A percentile compares a stretch with the other conserved stretches of the same genome.
Conservation (phyloP, 805 yeast genomes). For the Soucietia sequanensis region DNA sequence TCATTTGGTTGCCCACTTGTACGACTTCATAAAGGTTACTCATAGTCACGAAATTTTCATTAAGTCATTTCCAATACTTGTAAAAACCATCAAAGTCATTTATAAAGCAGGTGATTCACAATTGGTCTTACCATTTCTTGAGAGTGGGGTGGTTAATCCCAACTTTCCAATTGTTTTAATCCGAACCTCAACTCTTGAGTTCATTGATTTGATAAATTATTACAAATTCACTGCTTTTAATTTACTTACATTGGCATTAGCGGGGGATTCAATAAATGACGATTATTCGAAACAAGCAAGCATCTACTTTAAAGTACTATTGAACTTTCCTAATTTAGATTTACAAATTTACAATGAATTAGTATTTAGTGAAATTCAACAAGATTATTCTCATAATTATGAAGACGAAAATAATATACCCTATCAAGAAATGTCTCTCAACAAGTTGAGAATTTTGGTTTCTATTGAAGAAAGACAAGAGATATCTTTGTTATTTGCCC, state of each 20-base stretch:
- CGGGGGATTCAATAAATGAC: slow-evolving; percentile 6
- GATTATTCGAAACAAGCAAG: slow-evolving; percentile 17
- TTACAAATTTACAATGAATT: slow-evolving; percentile 1
- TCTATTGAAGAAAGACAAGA: slow-evolving; percentile 24
- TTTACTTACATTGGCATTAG: slow-evolving; percentile 18
- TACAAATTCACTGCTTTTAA: slow-evolving; percentile 29
- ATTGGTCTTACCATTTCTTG: slow-evolving; percentile 13
- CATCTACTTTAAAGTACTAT: slow-evolving; percentile 21
- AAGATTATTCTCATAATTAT: neutral
- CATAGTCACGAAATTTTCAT: neutral
- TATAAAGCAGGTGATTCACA: slow-evolving; percentile 19
- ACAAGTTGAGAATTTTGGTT: slow-evolving; percentile 1
- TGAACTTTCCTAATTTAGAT: slow-evolving; percentile 21
- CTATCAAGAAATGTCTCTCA: neutral
- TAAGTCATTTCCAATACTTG: slow-evolving; percentile 13
- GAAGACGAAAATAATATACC: neutral
- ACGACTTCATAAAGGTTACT: neutral
- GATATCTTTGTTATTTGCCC: slow-evolving; percentile 24
- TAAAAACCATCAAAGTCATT: slow-evolving; percentile 12
- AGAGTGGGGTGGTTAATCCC: slow-evolving; percentile 15
- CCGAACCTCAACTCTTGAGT: slow-evolving; percentile 10
- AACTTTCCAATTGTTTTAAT: slow-evolving; percentile 19
- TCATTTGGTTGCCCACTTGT: neutral
- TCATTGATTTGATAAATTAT: slow-evolving; percentile 19
- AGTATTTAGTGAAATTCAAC: neutral